phyloP scores from a whole-genome alignment of 352 stramenopile genomes.

The Pythium aristosporum region DNA sequence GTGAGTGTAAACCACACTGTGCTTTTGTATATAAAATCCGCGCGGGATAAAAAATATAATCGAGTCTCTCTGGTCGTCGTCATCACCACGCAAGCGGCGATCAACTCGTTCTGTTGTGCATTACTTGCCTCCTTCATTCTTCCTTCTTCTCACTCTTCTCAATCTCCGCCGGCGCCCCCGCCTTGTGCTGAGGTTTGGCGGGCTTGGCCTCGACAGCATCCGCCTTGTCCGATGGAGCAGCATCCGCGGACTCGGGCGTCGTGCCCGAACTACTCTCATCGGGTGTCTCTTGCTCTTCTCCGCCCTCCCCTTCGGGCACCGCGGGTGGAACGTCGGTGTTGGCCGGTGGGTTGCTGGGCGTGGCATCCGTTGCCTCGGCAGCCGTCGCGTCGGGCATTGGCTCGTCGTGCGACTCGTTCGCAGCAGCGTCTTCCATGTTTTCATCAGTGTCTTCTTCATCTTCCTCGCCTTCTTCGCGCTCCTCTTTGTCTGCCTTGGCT shows the following conservation, averaged over 20 bases:
- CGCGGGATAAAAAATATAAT: neutral
- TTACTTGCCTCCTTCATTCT: neutral
- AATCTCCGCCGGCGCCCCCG: neutral
- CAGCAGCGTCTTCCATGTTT: constrained; percentile 3
- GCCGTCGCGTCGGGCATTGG: neutral
- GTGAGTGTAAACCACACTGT: neutral
- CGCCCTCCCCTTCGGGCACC: neutral
- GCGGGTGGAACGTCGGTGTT: neutral
- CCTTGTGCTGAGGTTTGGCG: neutral
- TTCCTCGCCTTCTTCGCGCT: constrained; percentile 31
- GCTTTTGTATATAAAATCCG: constrained; percentile 4
- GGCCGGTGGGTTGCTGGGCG: neutral
- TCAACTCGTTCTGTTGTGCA: neutral
- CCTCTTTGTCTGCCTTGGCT: constrained; percentile 20
- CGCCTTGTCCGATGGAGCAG: neutral
- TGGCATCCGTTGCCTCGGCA: neutral
- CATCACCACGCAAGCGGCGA: neutral
- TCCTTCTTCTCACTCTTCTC: constrained; percentile 5
- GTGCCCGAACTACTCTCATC: constrained; percentile 13
- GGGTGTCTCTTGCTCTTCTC: constrained; percentile 22
- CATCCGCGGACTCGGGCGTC: constrained; percentile 1
- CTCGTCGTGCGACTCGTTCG: constrained; percentile 7
- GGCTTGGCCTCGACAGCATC: constrained; percentile 2
- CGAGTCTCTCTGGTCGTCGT: neutral
- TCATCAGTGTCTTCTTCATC: constrained; percentile 17